Conservation (phyloP, 768 basidiomycete species). For the Tylopilus subfusipes region DNA sequence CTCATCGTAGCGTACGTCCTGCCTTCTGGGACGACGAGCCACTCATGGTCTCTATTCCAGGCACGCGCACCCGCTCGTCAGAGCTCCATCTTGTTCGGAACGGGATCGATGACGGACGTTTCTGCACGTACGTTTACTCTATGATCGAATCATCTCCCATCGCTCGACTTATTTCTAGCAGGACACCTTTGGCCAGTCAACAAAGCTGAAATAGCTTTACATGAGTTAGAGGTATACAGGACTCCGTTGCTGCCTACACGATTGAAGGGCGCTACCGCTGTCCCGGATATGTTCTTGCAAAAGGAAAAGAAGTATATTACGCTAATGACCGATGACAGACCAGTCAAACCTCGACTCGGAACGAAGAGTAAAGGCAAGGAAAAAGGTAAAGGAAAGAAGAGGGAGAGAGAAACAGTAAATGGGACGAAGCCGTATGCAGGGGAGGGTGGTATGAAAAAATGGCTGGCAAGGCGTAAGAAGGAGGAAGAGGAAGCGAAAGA, state of each 20-base stretch:
- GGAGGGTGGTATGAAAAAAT: conserved; percentile 73
- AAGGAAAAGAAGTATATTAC: conserved; percentile 40
- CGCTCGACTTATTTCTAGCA: conserved; percentile 21
- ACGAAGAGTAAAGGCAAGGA: conserved; percentile 37
- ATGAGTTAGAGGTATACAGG: conserved; percentile 74
- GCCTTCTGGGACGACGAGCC: not conserved
- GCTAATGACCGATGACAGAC: conserved; percentile 61
- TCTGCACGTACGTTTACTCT: conserved; percentile 30
- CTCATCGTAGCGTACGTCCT: conserved; percentile 50
- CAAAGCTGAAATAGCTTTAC: conserved; percentile 63
- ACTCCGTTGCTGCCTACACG: conserved; percentile 73
- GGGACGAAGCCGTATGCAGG: conserved; percentile 76
- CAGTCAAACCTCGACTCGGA: conserved; percentile 46
- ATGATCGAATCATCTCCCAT: conserved; percentile 2
- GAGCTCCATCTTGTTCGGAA: conserved; percentile 49
- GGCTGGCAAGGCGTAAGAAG: conserved; percentile 58
- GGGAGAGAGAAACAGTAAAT: conserved; percentile 38
- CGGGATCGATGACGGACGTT: conserved; percentile 33
- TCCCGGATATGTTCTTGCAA: conserved; percentile 64
- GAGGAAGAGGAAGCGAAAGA: conserved; percentile 51
- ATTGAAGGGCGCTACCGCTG: conserved; percentile 36
- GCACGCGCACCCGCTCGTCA: conserved; percentile 49
- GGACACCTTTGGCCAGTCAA: conserved; percentile 37
- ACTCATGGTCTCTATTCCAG: conserved; percentile 30
- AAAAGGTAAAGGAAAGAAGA: conserved; percentile 34